Conservation (phyloP, 2,329 filamentous ascomycete species). For the Verticillium tricorpus region DNA sequence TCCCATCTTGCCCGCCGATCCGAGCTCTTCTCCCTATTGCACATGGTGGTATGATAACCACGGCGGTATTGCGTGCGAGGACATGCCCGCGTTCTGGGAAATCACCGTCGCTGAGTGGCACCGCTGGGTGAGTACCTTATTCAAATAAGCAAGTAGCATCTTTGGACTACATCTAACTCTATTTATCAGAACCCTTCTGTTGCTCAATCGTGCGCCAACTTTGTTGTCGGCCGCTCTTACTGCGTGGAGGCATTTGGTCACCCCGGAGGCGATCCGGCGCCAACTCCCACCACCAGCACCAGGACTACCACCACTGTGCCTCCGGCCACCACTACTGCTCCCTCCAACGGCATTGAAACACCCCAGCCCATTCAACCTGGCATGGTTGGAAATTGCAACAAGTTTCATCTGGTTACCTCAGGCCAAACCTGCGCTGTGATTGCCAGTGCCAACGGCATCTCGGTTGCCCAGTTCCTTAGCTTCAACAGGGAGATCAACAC, state of each 20-base stretch:
- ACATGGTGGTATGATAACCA: constrained; percentile 5
- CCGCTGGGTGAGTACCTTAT: constrained; percentile 4
- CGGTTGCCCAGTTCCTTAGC: constrained; percentile 16
- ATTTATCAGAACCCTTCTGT: constrained; percentile 3
- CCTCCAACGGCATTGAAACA: constrained; percentile 4
- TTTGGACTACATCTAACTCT: background rate
- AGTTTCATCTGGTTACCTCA: constrained; percentile 10
- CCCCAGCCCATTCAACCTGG: constrained; percentile 10
- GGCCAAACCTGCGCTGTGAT: constrained; percentile 20
- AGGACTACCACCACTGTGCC: constrained; percentile 8
- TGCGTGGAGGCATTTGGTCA: constrained; percentile 6
- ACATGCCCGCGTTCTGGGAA: background rate
- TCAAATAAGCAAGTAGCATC: background rate
- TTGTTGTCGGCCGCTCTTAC: constrained; percentile 1
- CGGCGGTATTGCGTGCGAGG: constrained; percentile 1
- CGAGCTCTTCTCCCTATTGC: constrained; percentile 3
- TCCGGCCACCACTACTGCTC: background rate
- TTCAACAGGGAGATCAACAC: constrained; percentile 15
- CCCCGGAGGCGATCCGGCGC: background rate
- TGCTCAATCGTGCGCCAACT: background rate
- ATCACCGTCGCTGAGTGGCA: constrained; percentile 2
- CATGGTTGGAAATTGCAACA: constrained; percentile 15
- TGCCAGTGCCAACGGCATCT: constrained; percentile 15
- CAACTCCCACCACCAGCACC: constrained; percentile 3
- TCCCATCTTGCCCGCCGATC: background rate